phyloP scores from a whole-genome alignment of 768 basidiomycete genomes.

The Serpula lacrymans region DNA sequence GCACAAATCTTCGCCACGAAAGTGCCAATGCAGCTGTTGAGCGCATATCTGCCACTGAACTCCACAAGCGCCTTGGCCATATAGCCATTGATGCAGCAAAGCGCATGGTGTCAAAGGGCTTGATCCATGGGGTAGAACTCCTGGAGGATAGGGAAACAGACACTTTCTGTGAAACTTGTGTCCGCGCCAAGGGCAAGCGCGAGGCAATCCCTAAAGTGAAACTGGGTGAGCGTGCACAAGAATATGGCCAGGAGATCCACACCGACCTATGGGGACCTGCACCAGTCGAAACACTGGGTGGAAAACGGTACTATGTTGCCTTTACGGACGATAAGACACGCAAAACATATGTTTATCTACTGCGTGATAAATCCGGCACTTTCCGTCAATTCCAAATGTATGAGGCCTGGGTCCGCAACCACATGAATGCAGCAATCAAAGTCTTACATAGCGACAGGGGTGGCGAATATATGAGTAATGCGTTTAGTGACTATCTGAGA shows the following conservation, averaged over 20 bases:
- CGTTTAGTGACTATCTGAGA: constrained; percentile 32
- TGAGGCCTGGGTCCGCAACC: no score
- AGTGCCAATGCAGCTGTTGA: constrained; percentile 14
- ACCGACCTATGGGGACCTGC: constrained; percentile 45
- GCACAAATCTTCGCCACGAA: no score
- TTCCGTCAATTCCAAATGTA: no score
- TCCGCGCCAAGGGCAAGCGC: constrained; percentile 36
- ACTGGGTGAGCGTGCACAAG: constrained; percentile 21
- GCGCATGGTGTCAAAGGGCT: constrained; percentile 20
- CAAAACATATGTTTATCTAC: constrained; percentile 20
- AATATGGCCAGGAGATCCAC: constrained; percentile 33
- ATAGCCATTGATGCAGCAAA: constrained; percentile 20
- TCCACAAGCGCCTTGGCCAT: constrained; percentile 35
- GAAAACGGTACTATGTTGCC: constrained; percentile 27
- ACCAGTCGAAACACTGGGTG: constrained; percentile 20
- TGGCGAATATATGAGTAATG: no score
- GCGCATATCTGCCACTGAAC: constrained; percentile 20
- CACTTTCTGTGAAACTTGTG: constrained; percentile 39
- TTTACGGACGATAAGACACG: constrained; percentile 34
- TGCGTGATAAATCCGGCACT: constrained; percentile 30
- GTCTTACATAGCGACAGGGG: no score
- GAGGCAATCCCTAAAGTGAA: constrained; percentile 18
- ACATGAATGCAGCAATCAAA: no score
- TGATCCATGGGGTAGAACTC: constrained; percentile 27
- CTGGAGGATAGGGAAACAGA: constrained; percentile 8